Conservation (phyloP, 2,329 filamentous ascomycete genomes). For the Dothidotthia symphoricarpi region DNA sequence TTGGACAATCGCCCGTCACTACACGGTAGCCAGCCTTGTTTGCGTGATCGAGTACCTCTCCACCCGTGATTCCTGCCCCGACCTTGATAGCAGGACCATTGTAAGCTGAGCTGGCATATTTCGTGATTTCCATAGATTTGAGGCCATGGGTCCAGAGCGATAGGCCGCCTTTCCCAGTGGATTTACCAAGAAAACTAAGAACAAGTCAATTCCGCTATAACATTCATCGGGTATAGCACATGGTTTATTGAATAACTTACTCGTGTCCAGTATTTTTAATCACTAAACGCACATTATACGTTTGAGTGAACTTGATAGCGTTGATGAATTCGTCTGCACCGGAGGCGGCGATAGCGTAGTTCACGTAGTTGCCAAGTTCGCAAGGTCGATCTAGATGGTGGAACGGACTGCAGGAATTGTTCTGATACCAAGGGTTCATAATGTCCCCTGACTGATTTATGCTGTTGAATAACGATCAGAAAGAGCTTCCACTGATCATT, state of each 20-base stretch:
- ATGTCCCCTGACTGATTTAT: slow-evolving; percentile 34
- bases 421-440: slow-evolving; percentile 36
- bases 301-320: slow-evolving; percentile 7
- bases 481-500: no score
- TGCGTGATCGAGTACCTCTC: slow-evolving; percentile 14
- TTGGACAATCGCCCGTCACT: slow-evolving; percentile 19
- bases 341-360: slow-evolving; percentile 32
- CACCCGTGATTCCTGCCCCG: slow-evolving; percentile 13
- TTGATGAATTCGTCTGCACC: slow-evolving; percentile 4
- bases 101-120: slow-evolving; percentile 5
- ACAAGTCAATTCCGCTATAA: no score
- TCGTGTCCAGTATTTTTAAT: slow-evolving; percentile 16
- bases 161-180: slow-evolving; percentile 15
- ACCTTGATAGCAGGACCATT: slow-evolving; percentile 13
- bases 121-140: slow-evolving; percentile 10
- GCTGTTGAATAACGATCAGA: no score
- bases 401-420: slow-evolving; percentile 9
- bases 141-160: slow-evolving; percentile 19
- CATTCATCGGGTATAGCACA: no score
- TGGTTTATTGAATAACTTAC: not conserved
- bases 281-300: slow-evolving; percentile 10
- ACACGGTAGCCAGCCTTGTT: slow-evolving; percentile 8
- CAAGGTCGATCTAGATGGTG: slow-evolving; percentile 2
- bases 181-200: slow-evolving; percentile 7
- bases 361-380: slow-evolving; percentile 9